Conservation (phyloP, 1,284 basidiomycete species). For the Boletus hoseneyae region DNA sequence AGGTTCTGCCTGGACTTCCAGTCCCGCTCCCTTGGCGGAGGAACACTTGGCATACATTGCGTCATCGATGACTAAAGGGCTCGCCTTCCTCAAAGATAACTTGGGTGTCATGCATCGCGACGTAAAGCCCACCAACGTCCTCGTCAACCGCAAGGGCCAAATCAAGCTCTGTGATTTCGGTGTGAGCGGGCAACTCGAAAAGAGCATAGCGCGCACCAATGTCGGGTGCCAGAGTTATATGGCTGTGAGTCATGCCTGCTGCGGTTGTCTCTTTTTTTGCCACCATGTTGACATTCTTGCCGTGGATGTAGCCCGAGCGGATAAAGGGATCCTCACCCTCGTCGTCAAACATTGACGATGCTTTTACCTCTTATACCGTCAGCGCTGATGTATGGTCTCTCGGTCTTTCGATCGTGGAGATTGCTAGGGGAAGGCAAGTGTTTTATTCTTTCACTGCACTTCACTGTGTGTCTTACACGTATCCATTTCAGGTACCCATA, state of each 20-base stretch:
- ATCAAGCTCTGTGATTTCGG: slow-evolving; percentile 98
- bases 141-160: slow-evolving; percentile 86
- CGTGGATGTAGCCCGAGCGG: slow-evolving; percentile 71
- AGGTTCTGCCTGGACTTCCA: slow-evolving; percentile 34
- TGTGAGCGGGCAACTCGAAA: slow-evolving; percentile 95
- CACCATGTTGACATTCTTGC: slow-evolving; percentile 9
- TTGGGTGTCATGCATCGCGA: slow-evolving; percentile 97
- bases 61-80: slow-evolving; percentile 80
- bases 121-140: slow-evolving; percentile 97
- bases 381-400: slow-evolving; percentile 98
- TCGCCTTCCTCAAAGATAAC: slow-evolving; percentile 95
- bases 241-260: slow-evolving; percentile 67
- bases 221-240: slow-evolving; percentile 99
- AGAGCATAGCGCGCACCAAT: slow-evolving; percentile 95
- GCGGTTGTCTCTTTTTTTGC: not conserved
- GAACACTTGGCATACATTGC: slow-evolving; percentile 76
- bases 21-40: slow-evolving; percentile 30
- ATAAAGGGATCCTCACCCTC: slow-evolving; percentile 89
- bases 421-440: slow-evolving; percentile 65
- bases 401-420: slow-evolving; percentile 94
- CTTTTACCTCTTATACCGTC: slow-evolving; percentile 80
- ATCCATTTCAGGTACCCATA: slow-evolving; percentile 71
- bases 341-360: slow-evolving; percentile 30
- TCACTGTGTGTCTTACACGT: slow-evolving; percentile 2
- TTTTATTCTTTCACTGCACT: not conserved